phyloP scores from a whole-genome alignment of 106 monocot species.

The Apostasia shenzhenica region DNA sequence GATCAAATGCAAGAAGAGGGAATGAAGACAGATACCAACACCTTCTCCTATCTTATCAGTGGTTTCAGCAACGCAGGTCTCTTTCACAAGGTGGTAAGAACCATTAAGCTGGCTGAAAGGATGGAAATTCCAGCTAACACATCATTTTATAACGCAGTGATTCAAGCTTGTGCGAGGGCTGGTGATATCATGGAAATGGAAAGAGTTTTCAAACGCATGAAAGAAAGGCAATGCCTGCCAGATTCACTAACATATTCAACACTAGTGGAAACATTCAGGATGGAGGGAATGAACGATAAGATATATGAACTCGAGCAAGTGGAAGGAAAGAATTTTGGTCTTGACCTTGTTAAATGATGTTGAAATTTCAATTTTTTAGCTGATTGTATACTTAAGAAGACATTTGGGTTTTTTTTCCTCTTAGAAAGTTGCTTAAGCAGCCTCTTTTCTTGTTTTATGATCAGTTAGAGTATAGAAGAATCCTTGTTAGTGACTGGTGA shows the following conservation, averaged over 20 bases:
- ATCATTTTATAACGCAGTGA: constrained; percentile 69
- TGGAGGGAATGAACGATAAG: constrained; percentile 89
- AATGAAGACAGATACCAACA: constrained; percentile 84
- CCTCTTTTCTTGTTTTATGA: no score
- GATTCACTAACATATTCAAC: constrained; percentile 51
- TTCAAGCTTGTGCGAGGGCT: constrained; percentile 79
- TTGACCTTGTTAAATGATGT: constrained; percentile 10
- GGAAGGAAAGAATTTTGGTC: constrained; percentile 10
- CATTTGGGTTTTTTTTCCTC: no score
- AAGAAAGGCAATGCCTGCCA: constrained; percentile 43
- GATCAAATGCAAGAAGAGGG: constrained; percentile 80
- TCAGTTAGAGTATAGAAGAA: no score
- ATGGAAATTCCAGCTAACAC: constrained; percentile 47
- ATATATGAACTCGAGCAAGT: constrained; percentile 69
- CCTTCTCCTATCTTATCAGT: constrained; percentile 74
- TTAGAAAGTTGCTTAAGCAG: no score
- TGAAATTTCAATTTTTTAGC: no score
- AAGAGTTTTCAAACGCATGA: constrained; percentile 84
- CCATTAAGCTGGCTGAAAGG: constrained; percentile 76
- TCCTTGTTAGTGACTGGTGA: no score
- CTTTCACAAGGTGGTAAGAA: constrained; percentile 81
- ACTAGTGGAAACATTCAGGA: constrained; percentile 60
- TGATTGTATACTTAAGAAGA: no score
- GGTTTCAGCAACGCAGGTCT: constrained; percentile 75
- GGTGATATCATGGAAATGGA: constrained; percentile 98